phyloP scores from a whole-genome alignment of 1,139 yeast genomes.

The Geotrichum candidum region DNA sequence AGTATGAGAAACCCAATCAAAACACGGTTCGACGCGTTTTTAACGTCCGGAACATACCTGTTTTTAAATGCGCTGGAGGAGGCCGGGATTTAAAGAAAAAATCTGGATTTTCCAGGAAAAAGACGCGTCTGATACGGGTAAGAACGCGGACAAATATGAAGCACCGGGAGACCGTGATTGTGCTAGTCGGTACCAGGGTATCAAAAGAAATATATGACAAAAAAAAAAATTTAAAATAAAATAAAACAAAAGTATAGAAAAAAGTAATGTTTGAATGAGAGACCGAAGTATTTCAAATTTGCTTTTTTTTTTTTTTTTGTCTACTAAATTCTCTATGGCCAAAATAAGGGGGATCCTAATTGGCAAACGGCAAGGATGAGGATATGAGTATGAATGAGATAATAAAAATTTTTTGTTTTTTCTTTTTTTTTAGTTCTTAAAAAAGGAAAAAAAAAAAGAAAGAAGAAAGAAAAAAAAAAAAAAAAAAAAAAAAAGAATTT shows the following conservation, averaged over 20 bases:
- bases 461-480: neutral
- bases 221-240: neutral
- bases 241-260: neutral
- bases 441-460: neutral
- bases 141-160: neutral
- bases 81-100: neutral
- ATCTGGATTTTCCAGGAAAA: neutral
- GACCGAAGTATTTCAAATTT: neutral
- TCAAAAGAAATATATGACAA: neutral
- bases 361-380: too few relatives aligned
- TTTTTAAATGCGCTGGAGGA: too few relatives aligned
- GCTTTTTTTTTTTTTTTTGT: neutral
- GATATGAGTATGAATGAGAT: too few relatives aligned
- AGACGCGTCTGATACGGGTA: neutral
- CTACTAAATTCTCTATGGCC: neutral
- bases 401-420: neutral
- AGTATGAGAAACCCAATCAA: neutral
- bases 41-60: neutral
- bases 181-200: neutral
- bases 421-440: neutral
- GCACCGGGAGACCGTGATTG: neutral
- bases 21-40: neutral
- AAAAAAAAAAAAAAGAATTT: constrained; percentile 5
- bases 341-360: neutral
- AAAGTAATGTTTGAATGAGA: neutral